phyloP scores from a whole-genome alignment of 371 early-diverging fungal genomes.

The Fennellomyces sp. region DNA sequence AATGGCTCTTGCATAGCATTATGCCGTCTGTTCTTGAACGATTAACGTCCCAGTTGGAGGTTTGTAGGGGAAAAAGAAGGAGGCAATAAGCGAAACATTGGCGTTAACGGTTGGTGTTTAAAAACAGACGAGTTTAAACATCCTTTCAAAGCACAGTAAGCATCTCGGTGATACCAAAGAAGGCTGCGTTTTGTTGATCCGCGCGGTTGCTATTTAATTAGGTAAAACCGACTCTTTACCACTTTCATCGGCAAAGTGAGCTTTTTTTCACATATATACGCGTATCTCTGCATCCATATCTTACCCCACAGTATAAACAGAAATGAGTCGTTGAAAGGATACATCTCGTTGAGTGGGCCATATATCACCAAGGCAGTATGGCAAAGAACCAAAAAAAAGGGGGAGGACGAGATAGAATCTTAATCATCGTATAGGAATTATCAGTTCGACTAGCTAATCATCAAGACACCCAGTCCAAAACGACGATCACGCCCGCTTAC shows the following conservation, averaged over 20 bases:
- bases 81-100: background rate
- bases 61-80: constrained; percentile 5
- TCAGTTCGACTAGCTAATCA: constrained; percentile 35
- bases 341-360: constrained; percentile 31
- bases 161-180: background rate
- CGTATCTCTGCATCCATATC: too few species aligned
- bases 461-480: constrained; percentile 34
- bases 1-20: constrained; percentile 37
- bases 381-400: background rate
- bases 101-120: background rate
- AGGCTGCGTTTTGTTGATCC: background rate
- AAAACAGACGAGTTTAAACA: constrained; percentile 24
- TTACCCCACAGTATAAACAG: constrained; percentile 27
- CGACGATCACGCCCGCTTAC: constrained; percentile 19
- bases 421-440: constrained; percentile 32
- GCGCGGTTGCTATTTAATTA: constrained; percentile 5
- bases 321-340: constrained; percentile 46
- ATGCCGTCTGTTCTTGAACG: constrained; percentile 33
- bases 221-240: constrained; percentile 42
- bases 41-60: constrained; percentile 29
- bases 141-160: constrained; percentile 31
- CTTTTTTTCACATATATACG: background rate
- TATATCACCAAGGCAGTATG: constrained; percentile 47
- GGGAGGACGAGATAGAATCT: background rate
- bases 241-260: constrained; percentile 33